Conservation (phyloP, 139 green algal species). For the Diplosphaera chodatii region DNA sequence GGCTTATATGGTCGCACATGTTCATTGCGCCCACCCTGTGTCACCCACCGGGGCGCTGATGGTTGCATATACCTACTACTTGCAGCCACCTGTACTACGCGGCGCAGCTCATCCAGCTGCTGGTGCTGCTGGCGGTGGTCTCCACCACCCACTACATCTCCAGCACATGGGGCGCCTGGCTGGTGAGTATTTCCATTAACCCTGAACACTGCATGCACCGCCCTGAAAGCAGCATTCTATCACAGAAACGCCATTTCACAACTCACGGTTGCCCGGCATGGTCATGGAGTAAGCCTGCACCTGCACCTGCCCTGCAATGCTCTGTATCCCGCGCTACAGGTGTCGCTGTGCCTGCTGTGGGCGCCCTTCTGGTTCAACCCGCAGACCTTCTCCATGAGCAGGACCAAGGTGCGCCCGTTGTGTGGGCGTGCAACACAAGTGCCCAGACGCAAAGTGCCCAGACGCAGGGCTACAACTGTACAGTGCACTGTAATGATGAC, state of each 20-base stretch:
- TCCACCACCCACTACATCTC: conserved; percentile 31
- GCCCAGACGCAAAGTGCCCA: no score
- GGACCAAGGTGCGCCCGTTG: neutral
- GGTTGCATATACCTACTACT: neutral
- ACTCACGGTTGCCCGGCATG: no score
- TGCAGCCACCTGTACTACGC: conserved; percentile 65
- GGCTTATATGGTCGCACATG: no score
- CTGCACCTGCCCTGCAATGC: no score
- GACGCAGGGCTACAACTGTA: no score
- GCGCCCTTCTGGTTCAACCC: conserved; percentile 78
- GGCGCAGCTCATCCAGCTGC: conserved; percentile 53
- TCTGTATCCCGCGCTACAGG: neutral
- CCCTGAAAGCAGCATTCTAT: no score
- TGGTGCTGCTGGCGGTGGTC: conserved; percentile 44
- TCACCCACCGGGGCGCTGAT: no score
- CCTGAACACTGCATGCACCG: no score
- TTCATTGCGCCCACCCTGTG: neutral
- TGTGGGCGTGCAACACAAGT: neutral
- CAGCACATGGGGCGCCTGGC: conserved; percentile 58
- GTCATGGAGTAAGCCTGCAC: no score
- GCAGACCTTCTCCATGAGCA: conserved; percentile 39
- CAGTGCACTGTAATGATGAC: no score
- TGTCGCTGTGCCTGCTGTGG: conserved; percentile 34
- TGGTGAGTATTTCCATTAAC: conserved; percentile 27
- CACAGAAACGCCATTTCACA: no score